Conservation (phyloP, 2,329 filamentous ascomycete genomes). For the Fusarium drepaniforme region DNA sequence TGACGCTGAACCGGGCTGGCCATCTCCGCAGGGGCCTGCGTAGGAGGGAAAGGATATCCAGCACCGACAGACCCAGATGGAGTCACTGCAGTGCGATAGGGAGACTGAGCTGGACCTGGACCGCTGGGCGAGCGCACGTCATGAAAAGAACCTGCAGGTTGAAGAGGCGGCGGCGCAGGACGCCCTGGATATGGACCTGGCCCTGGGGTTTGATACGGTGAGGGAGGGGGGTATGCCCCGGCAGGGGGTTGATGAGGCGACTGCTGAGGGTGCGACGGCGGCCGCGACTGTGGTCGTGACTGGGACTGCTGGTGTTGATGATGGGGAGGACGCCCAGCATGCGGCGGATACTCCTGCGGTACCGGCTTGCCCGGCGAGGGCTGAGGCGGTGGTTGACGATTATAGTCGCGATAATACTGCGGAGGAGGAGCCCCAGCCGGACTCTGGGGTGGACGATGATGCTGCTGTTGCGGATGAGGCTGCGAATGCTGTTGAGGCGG, state of each 20-base stretch:
- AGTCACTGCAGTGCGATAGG: slow-evolving; percentile 64
- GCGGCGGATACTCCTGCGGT: slow-evolving; percentile 58
- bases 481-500: slow-evolving; percentile 47
- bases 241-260: slow-evolving; percentile 44
- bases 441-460: slow-evolving; percentile 56
- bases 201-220: slow-evolving; percentile 54
- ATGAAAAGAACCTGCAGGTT: slow-evolving; percentile 57
- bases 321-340: slow-evolving; percentile 45
- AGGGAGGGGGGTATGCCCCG: slow-evolving; percentile 53
- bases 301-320: slow-evolving; percentile 41
- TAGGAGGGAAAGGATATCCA: slow-evolving; percentile 66
- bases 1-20: slow-evolving; percentile 65
- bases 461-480: slow-evolving; percentile 51
- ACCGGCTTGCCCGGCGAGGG: slow-evolving; percentile 61
- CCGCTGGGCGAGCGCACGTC: slow-evolving; percentile 65
- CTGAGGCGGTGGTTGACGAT: slow-evolving; percentile 58
- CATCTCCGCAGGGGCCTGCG: slow-evolving; percentile 56
- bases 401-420: slow-evolving; percentile 65
- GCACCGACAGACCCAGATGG: slow-evolving; percentile 56
- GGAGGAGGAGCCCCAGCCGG: slow-evolving; percentile 44
- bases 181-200: slow-evolving; percentile 59
- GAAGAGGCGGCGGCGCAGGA: slow-evolving; percentile 59
- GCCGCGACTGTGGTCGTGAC: slow-evolving; percentile 50
- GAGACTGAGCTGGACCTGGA: slow-evolving; percentile 56
- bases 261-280: slow-evolving; percentile 50